Percentiles rank a stretch among this genome's conserved stretches.
Evolutionary conservation across 352 stramenopile genomes (phyloP).

Genomic region (Pythium aphanidermatum): DNA sequence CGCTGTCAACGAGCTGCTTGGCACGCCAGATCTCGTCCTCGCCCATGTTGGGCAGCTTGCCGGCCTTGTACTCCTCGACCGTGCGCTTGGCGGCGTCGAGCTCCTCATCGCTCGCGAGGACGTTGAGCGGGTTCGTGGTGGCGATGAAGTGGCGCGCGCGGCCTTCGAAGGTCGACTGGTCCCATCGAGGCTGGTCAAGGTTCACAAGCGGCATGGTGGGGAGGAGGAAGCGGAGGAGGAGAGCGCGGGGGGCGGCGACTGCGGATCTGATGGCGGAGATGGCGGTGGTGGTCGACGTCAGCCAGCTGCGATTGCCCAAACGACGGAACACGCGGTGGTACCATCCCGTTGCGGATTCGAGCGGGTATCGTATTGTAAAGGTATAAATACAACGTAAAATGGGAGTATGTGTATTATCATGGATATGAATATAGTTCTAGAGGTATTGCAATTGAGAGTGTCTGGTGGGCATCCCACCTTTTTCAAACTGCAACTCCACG

Average conservation of each 20-base stretch:
- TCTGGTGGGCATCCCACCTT: no score
- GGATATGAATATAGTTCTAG: no score
- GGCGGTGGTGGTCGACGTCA: constrained; percentile 2
- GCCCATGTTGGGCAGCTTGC: constrained; percentile 25
- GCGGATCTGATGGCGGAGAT: background rate
- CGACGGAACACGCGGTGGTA: no score
- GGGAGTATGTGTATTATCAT: no score
- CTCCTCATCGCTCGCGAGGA: constrained; percentile 64
- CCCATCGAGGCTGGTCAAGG: constrained; percentile 70
- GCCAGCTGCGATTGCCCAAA: no score
- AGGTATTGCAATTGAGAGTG: no score
- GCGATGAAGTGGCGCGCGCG: constrained; percentile 81
- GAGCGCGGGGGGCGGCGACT: background rate
- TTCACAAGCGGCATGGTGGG: constrained; percentile 20
- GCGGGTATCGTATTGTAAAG: no score
- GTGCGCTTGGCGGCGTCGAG: constrained; percentile 66
- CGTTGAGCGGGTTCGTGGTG: constrained; percentile 84
- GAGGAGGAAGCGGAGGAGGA: background rate
- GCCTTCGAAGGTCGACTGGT: constrained; percentile 76
- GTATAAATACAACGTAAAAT: no score
- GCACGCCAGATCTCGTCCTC: constrained; percentile 80
- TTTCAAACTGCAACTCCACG: no score
- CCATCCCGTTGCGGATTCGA: no score
- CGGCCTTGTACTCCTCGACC: constrained; percentile 62
- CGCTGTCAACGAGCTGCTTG: constrained; percentile 83